phyloP scores from a whole-genome alignment of 148 eudicot genomes.

The Tetragonia tetragonoides region DNA sequence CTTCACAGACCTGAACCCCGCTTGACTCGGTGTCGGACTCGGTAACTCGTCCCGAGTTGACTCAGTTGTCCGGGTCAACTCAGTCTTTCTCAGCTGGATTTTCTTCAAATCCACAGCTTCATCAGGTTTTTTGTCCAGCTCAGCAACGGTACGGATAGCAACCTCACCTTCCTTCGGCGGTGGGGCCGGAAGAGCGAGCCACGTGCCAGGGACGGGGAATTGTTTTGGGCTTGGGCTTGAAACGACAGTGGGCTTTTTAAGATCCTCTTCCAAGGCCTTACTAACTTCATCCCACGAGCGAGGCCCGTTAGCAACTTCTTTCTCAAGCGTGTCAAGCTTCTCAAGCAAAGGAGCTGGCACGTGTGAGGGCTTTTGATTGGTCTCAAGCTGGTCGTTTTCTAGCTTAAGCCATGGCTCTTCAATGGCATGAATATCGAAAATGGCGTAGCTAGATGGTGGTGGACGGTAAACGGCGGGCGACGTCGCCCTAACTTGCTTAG shows the following conservation, averaged over 20 bases:
- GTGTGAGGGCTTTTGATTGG: conserved; percentile 38
- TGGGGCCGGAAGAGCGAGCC: neutral
- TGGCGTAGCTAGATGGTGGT: conserved; percentile 62
- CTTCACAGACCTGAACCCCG: conserved; percentile 44
- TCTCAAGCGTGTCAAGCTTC: conserved; percentile 64
- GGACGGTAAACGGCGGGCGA: conserved; percentile 58
- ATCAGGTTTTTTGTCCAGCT: conserved; percentile 43
- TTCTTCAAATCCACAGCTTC: neutral
- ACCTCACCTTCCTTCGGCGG: conserved; percentile 36
- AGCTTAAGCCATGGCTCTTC: conserved; percentile 85
- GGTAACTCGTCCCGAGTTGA: conserved; percentile 17
- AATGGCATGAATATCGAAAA: conserved; percentile 69
- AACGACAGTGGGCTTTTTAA: conserved; percentile 34
- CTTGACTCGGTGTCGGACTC: conserved; percentile 14
- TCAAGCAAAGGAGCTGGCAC: conserved; percentile 64
- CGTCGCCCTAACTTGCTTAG: conserved; percentile 54
- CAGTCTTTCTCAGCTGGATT: conserved; percentile 34
- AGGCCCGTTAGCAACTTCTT: conserved; percentile 48
- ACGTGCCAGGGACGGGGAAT: conserved; percentile 1
- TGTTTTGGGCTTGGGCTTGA: conserved; percentile 18
- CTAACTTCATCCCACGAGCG: conserved; percentile 93
- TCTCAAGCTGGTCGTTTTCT: conserved; percentile 20
- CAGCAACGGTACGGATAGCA: conserved; percentile 73
- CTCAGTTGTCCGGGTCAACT: conserved; percentile 18
- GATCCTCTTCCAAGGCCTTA: conserved; percentile 55